Evolutionary conservation across 148 eudicot species (phyloP).

Genomic region (Selenicereus undatus): DNA sequence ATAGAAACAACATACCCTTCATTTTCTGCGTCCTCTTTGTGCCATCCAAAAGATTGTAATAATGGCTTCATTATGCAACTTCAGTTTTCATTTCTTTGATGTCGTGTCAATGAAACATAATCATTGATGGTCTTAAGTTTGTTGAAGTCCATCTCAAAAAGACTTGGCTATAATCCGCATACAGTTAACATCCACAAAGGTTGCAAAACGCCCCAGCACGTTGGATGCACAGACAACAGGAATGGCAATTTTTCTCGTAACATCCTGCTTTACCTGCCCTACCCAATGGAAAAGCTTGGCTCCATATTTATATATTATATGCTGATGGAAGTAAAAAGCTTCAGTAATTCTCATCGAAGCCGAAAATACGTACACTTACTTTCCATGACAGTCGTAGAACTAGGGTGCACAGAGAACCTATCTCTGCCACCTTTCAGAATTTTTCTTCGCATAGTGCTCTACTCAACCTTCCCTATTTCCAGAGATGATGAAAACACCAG

Average conservation of each 20-base stretch:
- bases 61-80: conserved; percentile 4
- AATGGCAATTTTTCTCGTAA: background rate
- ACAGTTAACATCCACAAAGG: conserved; percentile 1
- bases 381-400: background rate
- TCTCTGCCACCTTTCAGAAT: conserved; percentile 2
- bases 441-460: conserved; percentile 10
- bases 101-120: conserved; percentile 10
- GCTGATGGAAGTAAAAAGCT: conserved; percentile 11
- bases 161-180: background rate
- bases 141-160: conserved; percentile 1
- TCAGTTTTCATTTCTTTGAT: conserved; percentile 5
- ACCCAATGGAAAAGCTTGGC: conserved; percentile 1
- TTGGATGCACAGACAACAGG: conserved; percentile 12
- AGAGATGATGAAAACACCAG: conserved; percentile 11
- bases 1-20: conserved; percentile 3
- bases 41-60: conserved; percentile 11
- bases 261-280: conserved; percentile 13
- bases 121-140: background rate
- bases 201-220: background rate
- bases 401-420: conserved; percentile 11
- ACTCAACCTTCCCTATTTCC: conserved; percentile 9
- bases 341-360: conserved; percentile 17
- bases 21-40: background rate
- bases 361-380: background rate
- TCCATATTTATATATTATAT: conserved; percentile 13